Base-by-base conservation (phyloP, 1,284 basidiomycete genomes). In the Cutaneotrichosporon cutaneum region DNA sequence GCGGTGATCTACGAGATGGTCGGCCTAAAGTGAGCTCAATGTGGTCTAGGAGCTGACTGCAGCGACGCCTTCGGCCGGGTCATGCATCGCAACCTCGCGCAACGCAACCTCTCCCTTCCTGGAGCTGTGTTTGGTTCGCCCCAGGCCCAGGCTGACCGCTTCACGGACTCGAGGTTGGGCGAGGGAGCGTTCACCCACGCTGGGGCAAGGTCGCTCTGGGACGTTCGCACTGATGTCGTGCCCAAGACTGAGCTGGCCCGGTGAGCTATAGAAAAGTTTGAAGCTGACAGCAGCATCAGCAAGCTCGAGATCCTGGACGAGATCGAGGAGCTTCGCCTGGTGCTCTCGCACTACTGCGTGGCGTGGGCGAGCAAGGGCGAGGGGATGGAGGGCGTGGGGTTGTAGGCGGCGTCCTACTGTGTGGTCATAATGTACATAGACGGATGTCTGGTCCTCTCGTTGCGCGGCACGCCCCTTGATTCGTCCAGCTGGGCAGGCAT, bases 1-100 rank as follows among this genome's bases (percentile, higher is more conserved):
- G 79, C 77, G 4, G 76, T 93, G 10, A 83, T 92, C 13, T 96
- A 96, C 72, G 94, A 96, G 75, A 95, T 95, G 88, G 93, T 91
- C 70, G 87, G 87, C 0, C 80, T 95, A 3, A 81, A 87, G 77
- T 77, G 61, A 69, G 76, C 70, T 14, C 4, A 2, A 7, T n/a
- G n/a, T 32, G 7, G 8, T 18, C 7, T 7, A 27, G 2, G 36
- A 30, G 33, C 61, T 65, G 50, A 65, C 54, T 8, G 3, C 58
- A 76, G 73, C 16, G 93, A 95, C 74, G 74, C 87, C 0, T 96
- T 96, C 77, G 93, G 94, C 8, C 83, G 83, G 26, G 89, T 96
- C 24, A 95, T 96, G 93, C 81, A 87, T 60, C 85, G 85, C 48
- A 96, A 96, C 76, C 82, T 96, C 50, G 86, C 85, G 79, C 92